Evolutionary conservation across 345 rosid genomes (phyloP), one percentile per base, ranked within the genome.

Genomic region (Psidium guajava): DNA sequence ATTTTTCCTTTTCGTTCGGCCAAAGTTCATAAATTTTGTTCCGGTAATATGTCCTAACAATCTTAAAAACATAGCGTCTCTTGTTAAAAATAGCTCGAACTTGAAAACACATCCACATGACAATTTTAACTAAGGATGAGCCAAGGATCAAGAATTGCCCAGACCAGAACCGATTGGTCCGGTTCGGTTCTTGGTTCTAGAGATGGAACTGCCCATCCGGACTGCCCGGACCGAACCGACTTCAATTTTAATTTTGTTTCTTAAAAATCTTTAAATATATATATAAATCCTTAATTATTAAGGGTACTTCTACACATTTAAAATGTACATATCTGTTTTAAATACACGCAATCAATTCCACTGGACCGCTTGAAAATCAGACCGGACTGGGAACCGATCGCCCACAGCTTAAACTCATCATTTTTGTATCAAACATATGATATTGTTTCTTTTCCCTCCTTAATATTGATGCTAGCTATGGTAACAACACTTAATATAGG

Each of bases 201-300:
- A 47, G 49, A 8, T 49, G 51, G 20, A 52, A 5, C 0, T 6
- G 20, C 54, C 20, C 6, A 15, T 5, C 6, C 20, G 18, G 20
- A 52, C 6, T 49, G 12, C 51, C 51, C 51, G 12, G 3, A 49
- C 51, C 9, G 12, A 11, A 2, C 51, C 12, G 51, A 49, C 51
- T 49, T 47, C 10, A 47, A 49, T 49, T 49, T 49, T 10, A 9
- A 49, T 49, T 49, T 49, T 49, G 11, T 49, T 49, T 49, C 3
- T 10, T 49, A 1, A 47, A 47, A 49, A 10, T 49, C 3, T 9
- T 49, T 10, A 9, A 10, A 49, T 9, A 9, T 0, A 0, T 0
- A 49, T 50, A 0, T 50, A 50, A 50, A 50, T 4, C 2, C 14
- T 11, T 50, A 3, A 50, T 50, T 50, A 50, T 50, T 11, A 50